These are phyloP conservation scores for Eutypa lata DNA, from an alignment of 2,329 filamentous ascomycete species.

Conservation along the genomic window DNA sequence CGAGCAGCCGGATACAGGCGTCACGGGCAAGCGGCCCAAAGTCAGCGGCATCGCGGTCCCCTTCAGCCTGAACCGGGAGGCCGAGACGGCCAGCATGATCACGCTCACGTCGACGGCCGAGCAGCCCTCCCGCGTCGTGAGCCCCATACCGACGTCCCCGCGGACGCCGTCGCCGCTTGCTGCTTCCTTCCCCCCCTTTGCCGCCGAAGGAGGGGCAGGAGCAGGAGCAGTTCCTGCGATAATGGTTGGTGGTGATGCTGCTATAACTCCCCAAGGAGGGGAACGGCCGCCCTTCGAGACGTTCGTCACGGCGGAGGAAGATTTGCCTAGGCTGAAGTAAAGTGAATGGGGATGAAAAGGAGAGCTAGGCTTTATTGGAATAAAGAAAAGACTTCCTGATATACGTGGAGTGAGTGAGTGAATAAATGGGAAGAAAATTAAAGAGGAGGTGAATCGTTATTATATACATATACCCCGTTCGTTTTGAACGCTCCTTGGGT, in stretches of 20 bases:
- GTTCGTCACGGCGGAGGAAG: conserved; percentile 52
- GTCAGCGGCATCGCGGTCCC: conserved; percentile 69
- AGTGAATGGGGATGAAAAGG: background rate
- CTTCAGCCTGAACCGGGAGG: conserved; percentile 64
- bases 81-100: conserved; percentile 67
- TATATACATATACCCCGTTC: background rate
- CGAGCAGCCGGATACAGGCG: conserved; percentile 44
- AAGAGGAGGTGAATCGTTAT: no score
- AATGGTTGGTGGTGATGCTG: conserved; percentile 3
- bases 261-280: background rate
- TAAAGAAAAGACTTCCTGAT: no score
- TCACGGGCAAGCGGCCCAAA: conserved; percentile 61
- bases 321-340: conserved; percentile 31
- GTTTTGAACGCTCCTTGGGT: background rate
- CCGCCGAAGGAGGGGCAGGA: background rate
- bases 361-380: no score
- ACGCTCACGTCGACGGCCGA: conserved; percentile 52
- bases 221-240: conserved; percentile 8
- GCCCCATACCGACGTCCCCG: conserved; percentile 32
- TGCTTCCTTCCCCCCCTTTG: background rate
- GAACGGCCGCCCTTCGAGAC: conserved; percentile 42
- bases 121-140: conserved; percentile 28
- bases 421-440: no score
- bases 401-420: no score
- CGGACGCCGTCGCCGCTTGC: background rate